These are phyloP conservation scores for Medicago lupulina DNA, from an alignment of 306 rosid species.

Conservation along the genomic window DNA sequence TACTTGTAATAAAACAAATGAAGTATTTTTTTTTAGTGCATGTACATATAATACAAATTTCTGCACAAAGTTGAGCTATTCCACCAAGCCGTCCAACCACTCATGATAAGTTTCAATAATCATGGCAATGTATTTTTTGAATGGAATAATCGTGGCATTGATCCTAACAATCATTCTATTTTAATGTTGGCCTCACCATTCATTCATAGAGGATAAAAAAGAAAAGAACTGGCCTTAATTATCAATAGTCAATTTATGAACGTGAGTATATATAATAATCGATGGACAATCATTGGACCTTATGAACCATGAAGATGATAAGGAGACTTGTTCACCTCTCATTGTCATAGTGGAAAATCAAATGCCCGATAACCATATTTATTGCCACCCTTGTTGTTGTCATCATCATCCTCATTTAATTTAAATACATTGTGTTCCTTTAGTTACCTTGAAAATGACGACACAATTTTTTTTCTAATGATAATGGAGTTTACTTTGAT, in stretches of 20 bases:
- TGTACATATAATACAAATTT: too few relatives aligned
- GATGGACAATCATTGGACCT: conserved; percentile 38
- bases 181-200: conserved; percentile 17
- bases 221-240: background rate
- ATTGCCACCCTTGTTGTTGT: conserved; percentile 38
- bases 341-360: conserved; percentile 21
- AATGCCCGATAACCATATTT: conserved; percentile 35
- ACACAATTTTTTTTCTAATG: background rate
- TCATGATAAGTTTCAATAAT: conserved; percentile 23
- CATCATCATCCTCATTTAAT: conserved; percentile 38
- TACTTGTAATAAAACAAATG: too few relatives aligned
- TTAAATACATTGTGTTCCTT: conserved; percentile 33
- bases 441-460: conserved; percentile 36
- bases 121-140: background rate
- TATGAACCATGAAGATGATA: conserved; percentile 28
- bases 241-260: conserved; percentile 4
- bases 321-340: conserved; percentile 17
- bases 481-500: conserved; percentile 36
- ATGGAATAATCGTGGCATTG: background rate
- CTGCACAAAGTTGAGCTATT: conserved; percentile 2
- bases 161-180: conserved; percentile 22
- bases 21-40: too few relatives aligned
- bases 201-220: background rate
- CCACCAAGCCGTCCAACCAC: conserved; percentile 55
- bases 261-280: conserved; percentile 4